Conservation (phyloP, 2,329 filamentous ascomycete species). For the Aschersonia sp. region DNA sequence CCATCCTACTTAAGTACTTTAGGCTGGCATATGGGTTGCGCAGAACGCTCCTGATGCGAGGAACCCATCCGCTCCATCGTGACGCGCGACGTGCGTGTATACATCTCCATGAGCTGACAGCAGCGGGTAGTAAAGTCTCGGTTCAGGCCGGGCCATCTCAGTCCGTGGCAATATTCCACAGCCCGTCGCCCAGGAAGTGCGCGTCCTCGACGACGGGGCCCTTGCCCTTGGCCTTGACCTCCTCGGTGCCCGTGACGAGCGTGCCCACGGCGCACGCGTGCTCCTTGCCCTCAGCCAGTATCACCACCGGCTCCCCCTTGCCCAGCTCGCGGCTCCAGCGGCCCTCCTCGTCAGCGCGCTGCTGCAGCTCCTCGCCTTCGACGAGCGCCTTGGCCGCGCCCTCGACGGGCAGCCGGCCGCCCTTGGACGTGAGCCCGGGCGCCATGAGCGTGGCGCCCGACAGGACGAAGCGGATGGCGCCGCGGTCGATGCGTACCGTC, state of each 20-base stretch:
- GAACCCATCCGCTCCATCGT: too few relatives aligned
- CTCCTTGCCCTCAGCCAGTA: slow-evolving; percentile 86
- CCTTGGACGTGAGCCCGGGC: slow-evolving; percentile 72
- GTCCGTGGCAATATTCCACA: slow-evolving; percentile 61
- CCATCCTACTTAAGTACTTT: too few relatives aligned
- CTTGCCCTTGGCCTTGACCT: slow-evolving; percentile 90
- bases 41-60: too few relatives aligned
- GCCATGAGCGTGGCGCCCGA: slow-evolving; percentile 93
- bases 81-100: too few relatives aligned
- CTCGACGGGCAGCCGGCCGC: slow-evolving; percentile 59
- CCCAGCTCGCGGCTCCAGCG: slow-evolving; percentile 53
- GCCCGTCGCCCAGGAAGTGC: slow-evolving; percentile 84
- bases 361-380: slow-evolving; percentile 28
- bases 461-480: slow-evolving; percentile 92
- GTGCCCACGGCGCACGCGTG: slow-evolving; percentile 80
- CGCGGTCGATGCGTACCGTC: slow-evolving; percentile 78
- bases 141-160: slow-evolving; percentile 10
- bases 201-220: slow-evolving; percentile 86
- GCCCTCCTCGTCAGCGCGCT: slow-evolving; percentile 31
- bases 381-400: slow-evolving; percentile 16
- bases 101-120: too few relatives aligned
- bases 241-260: slow-evolving; percentile 70
- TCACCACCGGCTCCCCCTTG: slow-evolving; percentile 71
- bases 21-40: too few relatives aligned
- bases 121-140: too few relatives aligned